A percentile compares a stretch with the other conserved stretches of the same genome.
phyloP scores from a whole-genome alignment of 176 grass and related monocot genomes.

The Bothriochloa decipiens region DNA sequence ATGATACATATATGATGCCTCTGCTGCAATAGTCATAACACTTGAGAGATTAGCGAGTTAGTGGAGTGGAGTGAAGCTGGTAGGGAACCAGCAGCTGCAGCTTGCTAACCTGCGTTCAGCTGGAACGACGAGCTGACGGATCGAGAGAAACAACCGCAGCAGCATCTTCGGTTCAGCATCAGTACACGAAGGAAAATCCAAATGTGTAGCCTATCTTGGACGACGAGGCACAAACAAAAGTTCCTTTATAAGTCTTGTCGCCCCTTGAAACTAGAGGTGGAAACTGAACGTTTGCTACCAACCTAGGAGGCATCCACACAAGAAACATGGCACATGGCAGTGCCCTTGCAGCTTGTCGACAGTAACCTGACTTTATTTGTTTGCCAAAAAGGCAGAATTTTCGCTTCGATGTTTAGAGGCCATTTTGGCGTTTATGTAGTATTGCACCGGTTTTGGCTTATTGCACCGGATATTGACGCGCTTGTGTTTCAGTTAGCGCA shows the following conservation, averaged over 20 bases:
- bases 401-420: neutral
- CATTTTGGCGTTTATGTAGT: neutral
- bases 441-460: no score
- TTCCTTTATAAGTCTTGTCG: neutral
- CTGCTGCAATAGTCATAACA: neutral
- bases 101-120: neutral
- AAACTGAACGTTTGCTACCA: neutral
- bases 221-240: neutral
- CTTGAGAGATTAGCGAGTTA: neutral
- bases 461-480: no score
- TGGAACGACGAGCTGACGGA: neutral
- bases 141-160: neutral
- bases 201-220: neutral
- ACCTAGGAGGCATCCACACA: constrained; percentile 14
- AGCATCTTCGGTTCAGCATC: constrained; percentile 7
- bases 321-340: neutral
- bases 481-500: no score
- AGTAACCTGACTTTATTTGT: neutral
- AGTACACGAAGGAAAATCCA: neutral
- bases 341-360: neutral
- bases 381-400: neutral
- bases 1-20: neutral
- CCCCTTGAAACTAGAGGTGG: neutral
- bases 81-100: constrained; percentile 10
- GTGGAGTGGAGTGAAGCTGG: constrained; percentile 6